Evolutionary conservation across 345 rosid genomes (phyloP), one percentile per base, ranked within the genome.

Genomic region (Linum usitatissimum): DNA sequence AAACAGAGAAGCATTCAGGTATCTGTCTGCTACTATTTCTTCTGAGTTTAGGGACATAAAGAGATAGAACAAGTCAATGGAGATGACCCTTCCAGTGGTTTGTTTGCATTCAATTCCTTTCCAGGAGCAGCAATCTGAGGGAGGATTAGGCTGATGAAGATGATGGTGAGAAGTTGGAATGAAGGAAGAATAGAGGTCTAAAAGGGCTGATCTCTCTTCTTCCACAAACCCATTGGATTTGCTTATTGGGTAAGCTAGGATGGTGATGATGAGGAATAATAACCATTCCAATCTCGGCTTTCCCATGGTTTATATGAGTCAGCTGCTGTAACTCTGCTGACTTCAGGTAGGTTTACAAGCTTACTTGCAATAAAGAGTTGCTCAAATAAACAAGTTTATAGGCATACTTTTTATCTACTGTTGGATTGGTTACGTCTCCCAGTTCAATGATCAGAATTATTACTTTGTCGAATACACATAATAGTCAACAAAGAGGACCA

Each of bases 1-100:
- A 57, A 65, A 57, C 62, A 65, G 30, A 42, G 68, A 55, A 3
- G 68, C 21, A 18, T 65, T 65, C n/a, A 65, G 55, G 14, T 39
- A 42, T 62, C 34, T 55, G 48, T 42, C 55, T 40, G 15, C 1
- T 34, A 34, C 6, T 4, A 4, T 34, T 34, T 34, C 38, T 1
- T 3, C 0, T 1, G 48, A 39, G 39, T 7, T 2, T 1, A 38
- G 15, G 10, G 9, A 0, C 8, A 0, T 0, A 0, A 18, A 65
- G 68, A 45, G 51, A 9, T 45, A 3, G 51, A 45, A 45, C 15
- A 45, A 3, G 30, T 18, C 14, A 18, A 65, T 34, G 7, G 13
- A 0, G 12, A 20, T 42, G 13, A 65, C 68, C 17, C 56, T 53
- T 12, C 59, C 21, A 1, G 53, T 64, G 28, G 48, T 9, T 19